Conservation (phyloP, 2,329 filamentous ascomycete species). For the Diaporthe destruens region DNA sequence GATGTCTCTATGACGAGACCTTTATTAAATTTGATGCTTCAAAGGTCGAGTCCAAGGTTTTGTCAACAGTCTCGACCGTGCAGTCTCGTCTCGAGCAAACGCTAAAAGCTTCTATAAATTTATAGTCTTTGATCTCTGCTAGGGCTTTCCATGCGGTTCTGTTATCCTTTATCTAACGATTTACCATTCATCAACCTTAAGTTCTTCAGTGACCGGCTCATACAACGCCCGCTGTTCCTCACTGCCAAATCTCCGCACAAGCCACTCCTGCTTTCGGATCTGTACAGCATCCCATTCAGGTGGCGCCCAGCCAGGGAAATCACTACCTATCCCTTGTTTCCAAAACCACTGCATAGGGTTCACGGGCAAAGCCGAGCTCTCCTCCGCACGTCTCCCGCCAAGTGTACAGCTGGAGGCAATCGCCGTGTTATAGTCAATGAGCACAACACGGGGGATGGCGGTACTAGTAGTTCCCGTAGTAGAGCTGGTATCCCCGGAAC, state of each 20-base stretch:
- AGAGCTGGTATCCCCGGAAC: background rate
- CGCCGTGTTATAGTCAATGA: background rate
- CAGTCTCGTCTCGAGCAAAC: no score
- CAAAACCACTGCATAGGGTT: constrained; percentile 14
- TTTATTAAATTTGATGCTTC: no score
- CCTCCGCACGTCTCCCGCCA: background rate
- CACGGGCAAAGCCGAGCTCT: background rate
- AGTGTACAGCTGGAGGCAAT: background rate
- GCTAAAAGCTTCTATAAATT: no score
- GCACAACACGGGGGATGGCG: background rate
- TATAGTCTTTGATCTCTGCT: no score
- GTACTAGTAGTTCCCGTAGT: background rate
- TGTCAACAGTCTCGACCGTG: no score
- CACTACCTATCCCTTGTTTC: background rate
- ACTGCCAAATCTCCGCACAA: constrained; percentile 1
- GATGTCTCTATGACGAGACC: no score
- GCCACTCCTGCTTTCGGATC: constrained; percentile 7
- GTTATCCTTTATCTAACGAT: no score
- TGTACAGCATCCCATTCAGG: background rate
- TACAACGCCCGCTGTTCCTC: constrained; percentile 9
- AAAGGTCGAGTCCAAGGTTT: no score
- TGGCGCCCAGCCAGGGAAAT: background rate
- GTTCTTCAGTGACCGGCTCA: background rate
- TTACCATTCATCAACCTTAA: background rate
- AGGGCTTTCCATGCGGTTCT: no score